Conservation (phyloP, 108 stramenopile genomes). For the Skeletonema grethae region DNA sequence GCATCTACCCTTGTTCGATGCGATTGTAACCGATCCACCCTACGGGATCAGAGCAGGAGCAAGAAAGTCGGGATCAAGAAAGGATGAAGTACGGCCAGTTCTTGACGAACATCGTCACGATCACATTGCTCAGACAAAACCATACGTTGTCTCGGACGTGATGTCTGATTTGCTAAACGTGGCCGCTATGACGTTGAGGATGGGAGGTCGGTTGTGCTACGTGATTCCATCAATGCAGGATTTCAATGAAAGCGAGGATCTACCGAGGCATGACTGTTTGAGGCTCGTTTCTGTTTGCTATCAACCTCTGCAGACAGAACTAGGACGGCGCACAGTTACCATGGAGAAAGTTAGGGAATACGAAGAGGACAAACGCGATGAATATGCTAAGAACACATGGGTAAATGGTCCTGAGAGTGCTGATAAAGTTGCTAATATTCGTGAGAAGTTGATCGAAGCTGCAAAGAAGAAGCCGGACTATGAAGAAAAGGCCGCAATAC, state of each 20-base stretch:
- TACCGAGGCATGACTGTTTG: constrained; percentile 84
- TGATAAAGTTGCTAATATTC: constrained; percentile 83
- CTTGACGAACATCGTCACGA: constrained; percentile 84
- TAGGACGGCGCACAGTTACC: constrained; percentile 81
- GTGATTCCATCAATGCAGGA: constrained; percentile 86
- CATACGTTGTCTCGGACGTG: constrained; percentile 89
- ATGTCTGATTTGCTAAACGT: constrained; percentile 91
- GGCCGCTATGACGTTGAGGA: constrained; percentile 72
- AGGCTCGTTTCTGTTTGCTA: constrained; percentile 77
- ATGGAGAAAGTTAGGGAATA: constrained; percentile 82
- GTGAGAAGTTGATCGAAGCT: constrained; percentile 76
- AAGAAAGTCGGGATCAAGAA: constrained; percentile 69
- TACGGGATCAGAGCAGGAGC: constrained; percentile 96
- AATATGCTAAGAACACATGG: constrained; percentile 66
- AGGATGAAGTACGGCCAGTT: constrained; percentile 52
- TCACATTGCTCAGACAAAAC: constrained; percentile 91
- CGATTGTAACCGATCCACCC: constrained; percentile 83
- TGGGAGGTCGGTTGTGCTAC: constrained; percentile 86
- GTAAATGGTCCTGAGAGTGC: constrained; percentile 75
- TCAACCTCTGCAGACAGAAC: constrained; percentile 76
- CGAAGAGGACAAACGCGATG: constrained; percentile 51
- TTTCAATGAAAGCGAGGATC: constrained; percentile 69
- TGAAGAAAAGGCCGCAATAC: constrained; percentile 70
- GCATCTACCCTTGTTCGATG: constrained; percentile 76
- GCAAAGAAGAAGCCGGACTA: constrained; percentile 80